Evolutionary conservation across 306 rosid species (phyloP), one percentile per base, ranked within the genome.

Genomic region (Gleditsia sinensis): DNA sequence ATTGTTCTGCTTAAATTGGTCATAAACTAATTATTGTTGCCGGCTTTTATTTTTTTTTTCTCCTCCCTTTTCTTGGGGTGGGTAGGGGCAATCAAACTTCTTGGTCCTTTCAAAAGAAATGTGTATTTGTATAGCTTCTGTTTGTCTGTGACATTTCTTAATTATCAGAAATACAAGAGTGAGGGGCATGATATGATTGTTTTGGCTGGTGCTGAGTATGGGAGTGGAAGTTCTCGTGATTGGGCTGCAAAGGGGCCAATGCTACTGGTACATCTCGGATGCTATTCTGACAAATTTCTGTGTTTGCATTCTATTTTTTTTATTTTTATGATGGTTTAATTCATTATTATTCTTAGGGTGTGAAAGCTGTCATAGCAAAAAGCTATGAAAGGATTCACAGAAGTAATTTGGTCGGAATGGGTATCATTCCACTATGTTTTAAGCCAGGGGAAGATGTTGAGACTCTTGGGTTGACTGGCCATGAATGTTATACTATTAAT

Each of bases 241-340:
- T 92, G 96, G 96, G 98, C 96, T 78, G 96, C 96, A 43, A 92
- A 92, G 88, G 96, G 96, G 37, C 96, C 96, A 72, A 92, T 75
- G 96, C 93, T 92, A 60, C 84, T 90, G 91, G 98, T 90, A 86
- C 54, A 33, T 30, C 40, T 46, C 55, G 5, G 19, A 56, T 11
- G 17, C 28, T 66, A 62, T 63, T 51, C 48, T 58, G 16, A 40
- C 25, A 16, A 17, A 17, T 66, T 60, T 7, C n/a, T n/a, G 34
- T 59, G 8, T 32, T 2, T 34, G 16, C 68, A 23, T 21, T 62
- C n/a, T n/a, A n/a, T 24, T 30, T 13, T 33, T 14, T 65, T 68
- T 33, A 25, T 42, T 67, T 27, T 67, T 36, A 32, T 69, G 45
- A 58, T 57, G 59, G 10, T 49, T 72, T 65, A 24, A 7, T 42